phyloP scores from a whole-genome alignment of 345 rosid species.

The Ricinus communis region DNA sequence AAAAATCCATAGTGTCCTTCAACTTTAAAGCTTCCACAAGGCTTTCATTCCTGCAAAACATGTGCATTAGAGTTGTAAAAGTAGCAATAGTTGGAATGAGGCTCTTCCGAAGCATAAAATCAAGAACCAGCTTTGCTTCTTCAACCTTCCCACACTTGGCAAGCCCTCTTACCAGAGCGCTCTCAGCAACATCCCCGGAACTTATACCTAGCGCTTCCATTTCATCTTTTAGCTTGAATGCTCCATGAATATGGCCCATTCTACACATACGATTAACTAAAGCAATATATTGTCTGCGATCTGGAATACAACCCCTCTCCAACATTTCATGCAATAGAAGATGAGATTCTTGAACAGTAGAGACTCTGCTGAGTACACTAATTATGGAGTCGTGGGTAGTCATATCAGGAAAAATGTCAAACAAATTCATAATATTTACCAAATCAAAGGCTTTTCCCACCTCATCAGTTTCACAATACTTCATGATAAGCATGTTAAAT shows the following conservation, averaged over 20 bases:
- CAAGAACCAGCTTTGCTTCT: constrained; percentile 60
- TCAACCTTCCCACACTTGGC: constrained; percentile 79
- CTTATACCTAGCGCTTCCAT: constrained; percentile 47
- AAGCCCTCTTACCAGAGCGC: constrained; percentile 84
- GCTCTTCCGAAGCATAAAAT: constrained; percentile 51
- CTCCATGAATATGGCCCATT: constrained; percentile 54
- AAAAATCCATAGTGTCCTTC: constrained; percentile 45
- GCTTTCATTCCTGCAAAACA: constrained; percentile 50
- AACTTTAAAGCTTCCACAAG: constrained; percentile 54
- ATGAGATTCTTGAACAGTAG: constrained; percentile 51
- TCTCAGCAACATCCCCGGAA: constrained; percentile 66
- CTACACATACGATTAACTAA: constrained; percentile 69
- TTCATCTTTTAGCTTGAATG: constrained; percentile 66
- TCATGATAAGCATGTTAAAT: constrained; percentile 56
- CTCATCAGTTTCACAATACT: constrained; percentile 52
- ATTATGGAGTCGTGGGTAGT: constrained; percentile 42
- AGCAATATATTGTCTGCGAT: constrained; percentile 44
- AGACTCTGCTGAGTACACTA: constrained; percentile 47
- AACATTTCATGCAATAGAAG: constrained; percentile 58
- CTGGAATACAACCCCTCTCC: constrained; percentile 52
- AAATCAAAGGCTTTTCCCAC: constrained; percentile 49
- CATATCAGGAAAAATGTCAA: constrained; percentile 49
- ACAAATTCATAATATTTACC: constrained; percentile 47
- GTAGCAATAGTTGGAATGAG: constrained; percentile 73
- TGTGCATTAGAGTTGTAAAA: constrained; percentile 75